A percentile compares a stretch with the other conserved stretches of the same genome.
Conservation (phyloP, 2,329 filamentous ascomycete genomes). For the Akanthomyces muscarius region DNA sequence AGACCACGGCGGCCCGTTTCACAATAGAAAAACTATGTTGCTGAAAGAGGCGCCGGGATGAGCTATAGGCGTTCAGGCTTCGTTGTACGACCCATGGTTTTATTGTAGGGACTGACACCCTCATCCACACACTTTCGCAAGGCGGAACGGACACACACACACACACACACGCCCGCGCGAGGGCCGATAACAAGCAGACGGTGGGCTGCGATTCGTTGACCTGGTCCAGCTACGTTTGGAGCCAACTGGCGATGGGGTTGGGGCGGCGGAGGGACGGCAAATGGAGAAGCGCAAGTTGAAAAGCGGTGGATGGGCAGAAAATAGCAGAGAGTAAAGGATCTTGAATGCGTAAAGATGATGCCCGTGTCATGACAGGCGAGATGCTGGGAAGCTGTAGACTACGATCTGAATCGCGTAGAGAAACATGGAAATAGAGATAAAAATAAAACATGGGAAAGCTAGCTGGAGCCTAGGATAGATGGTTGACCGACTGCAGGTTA, state of each 20-base stretch:
- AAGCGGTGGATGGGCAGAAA: too few relatives aligned
- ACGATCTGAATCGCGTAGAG: conserved; percentile 7
- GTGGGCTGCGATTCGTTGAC: conserved; percentile 6
- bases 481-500: not conserved
- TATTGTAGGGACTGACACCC: not conserved
- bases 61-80: not conserved
- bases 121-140: not conserved
- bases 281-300: not conserved
- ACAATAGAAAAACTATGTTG: not conserved
- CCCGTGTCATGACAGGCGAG: too few relatives aligned
- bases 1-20: not conserved
- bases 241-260: not conserved
- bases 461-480: not conserved
- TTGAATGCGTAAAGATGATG: too few relatives aligned
- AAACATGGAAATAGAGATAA: not conserved
- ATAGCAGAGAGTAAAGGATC: too few relatives aligned
- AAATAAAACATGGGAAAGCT: not conserved
- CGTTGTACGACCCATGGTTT: not conserved
- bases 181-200: conserved; percentile 2
- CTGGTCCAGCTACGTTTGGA: not conserved
- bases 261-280: not conserved
- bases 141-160: not conserved
- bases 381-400: too few relatives aligned
- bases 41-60: not conserved
- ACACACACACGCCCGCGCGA: not conserved